phyloP scores from a whole-genome alignment of 2,329 filamentous ascomycete genomes.

The Pseudopithomyces chartarum region DNA sequence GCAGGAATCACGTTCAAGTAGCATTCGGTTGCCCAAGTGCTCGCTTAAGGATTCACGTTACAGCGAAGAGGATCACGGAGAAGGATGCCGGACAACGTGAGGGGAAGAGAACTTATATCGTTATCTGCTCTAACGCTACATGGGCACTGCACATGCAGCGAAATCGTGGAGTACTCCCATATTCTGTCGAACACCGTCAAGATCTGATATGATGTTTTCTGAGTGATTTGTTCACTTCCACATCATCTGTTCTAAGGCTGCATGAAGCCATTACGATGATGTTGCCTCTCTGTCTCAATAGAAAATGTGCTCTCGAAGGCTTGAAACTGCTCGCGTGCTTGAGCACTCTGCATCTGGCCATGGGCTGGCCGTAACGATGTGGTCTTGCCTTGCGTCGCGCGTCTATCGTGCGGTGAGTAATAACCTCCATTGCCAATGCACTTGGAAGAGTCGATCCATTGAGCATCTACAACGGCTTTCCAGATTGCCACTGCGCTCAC shows the following conservation, averaged over 20 bases:
- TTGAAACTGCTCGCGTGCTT: constrained; percentile 24
- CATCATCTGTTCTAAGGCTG: constrained; percentile 26
- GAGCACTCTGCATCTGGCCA: constrained; percentile 19
- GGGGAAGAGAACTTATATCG: background rate
- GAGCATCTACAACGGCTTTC: constrained; percentile 45
- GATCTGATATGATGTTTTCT: background rate
- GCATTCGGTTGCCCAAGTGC: constrained; percentile 1
- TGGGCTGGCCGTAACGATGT: constrained; percentile 29
- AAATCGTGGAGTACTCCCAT: background rate
- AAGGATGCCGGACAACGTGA: background rate
- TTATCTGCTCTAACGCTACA: constrained; percentile 2
- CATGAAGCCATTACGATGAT: constrained; percentile 42
- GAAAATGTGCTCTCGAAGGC: constrained; percentile 33
- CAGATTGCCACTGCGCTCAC: constrained; percentile 44
- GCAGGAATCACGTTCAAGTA: background rate
- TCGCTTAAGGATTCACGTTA: constrained; percentile 4
- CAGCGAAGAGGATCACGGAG: constrained; percentile 1
- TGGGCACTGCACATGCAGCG: background rate
- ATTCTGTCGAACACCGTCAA: background rate
- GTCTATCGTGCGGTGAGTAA: constrained; percentile 14
- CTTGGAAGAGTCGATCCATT: constrained; percentile 37
- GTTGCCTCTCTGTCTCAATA: constrained; percentile 34
- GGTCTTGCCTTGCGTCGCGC: constrained; percentile 18
- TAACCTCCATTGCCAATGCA: constrained; percentile 35
- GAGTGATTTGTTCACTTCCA: background rate